Evolutionary conservation across 2,329 filamentous ascomycete species (phyloP).

Genomic region (Cyphellophora attinorum): DNA sequence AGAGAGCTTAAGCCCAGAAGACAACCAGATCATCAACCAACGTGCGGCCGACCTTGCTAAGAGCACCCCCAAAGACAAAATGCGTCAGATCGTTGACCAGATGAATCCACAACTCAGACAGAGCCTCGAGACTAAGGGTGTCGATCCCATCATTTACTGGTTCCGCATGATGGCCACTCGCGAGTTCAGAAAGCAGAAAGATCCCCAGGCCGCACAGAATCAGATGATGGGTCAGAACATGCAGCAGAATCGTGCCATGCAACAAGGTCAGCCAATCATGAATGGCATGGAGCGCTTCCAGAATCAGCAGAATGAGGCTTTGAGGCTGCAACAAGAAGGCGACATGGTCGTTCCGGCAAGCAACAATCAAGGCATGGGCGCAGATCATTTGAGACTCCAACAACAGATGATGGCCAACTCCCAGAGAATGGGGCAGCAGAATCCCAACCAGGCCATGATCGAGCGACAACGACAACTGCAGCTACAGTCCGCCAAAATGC

Average conservation of each 20-base stretch:
- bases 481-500: constrained; percentile 18
- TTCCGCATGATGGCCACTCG: constrained; percentile 40
- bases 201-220: constrained; percentile 9
- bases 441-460: constrained; percentile 27
- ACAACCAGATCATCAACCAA: constrained; percentile 32
- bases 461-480: constrained; percentile 37
- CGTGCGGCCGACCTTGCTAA: constrained; percentile 38
- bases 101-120: constrained; percentile 39
- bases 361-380: constrained; percentile 39
- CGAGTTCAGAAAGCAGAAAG: constrained; percentile 26
- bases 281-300: constrained; percentile 46
- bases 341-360: constrained; percentile 56
- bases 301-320: constrained; percentile 52
- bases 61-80: constrained; percentile 32
- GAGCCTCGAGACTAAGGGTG: constrained; percentile 31
- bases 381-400: constrained; percentile 29
- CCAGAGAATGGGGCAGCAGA: constrained; percentile 30
- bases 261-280: constrained; percentile 23
- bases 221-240: constrained; percentile 3
- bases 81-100: constrained; percentile 40
- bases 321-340: constrained; percentile 51
- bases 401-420: constrained; percentile 30
- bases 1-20: constrained; percentile 26
- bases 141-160: constrained; percentile 42
- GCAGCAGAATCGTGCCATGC: constrained; percentile 1